Evolutionary conservation across 192 early-diverging fungal genomes (phyloP).

Genomic region (Dispira simplex): DNA sequence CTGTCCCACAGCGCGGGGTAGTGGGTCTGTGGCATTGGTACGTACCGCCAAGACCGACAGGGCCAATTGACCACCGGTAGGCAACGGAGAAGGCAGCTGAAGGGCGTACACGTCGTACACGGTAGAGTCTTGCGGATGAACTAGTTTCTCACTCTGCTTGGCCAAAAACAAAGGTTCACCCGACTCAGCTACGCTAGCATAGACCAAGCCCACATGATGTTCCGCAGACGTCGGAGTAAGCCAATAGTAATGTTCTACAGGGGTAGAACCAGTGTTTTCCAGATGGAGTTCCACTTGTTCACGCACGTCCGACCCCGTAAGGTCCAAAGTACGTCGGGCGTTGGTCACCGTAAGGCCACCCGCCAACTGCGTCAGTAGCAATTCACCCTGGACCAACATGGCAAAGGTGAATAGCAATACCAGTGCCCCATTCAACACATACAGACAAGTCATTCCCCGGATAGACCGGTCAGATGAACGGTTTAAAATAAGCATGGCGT

Average conservation of each 20-base stretch:
- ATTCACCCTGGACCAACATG: no score
- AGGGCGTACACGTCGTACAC: neutral
- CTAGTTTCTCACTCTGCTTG: neutral
- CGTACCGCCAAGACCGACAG: neutral
- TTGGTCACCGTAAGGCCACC: no score
- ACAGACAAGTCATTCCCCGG: no score
- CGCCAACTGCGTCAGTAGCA: no score
- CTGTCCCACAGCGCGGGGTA: conserved; percentile 30
- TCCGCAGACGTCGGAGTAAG: neutral
- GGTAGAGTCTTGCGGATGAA: no score
- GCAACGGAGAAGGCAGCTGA: neutral
- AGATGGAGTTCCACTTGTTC: no score
- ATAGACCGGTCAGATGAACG: no score
- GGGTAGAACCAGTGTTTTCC: neutral
- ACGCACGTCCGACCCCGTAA: no score
- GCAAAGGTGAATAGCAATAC: no score
- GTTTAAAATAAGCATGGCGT: no score
- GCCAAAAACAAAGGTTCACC: neutral
- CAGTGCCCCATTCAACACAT: no score
- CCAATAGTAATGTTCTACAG: conserved; percentile 1
- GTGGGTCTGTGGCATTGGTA: neutral
- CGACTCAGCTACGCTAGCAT: neutral
- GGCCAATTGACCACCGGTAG: neutral
- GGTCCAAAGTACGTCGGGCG: no score
- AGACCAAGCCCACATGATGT: neutral